Conservation (phyloP, 176 grass and related monocot genomes). For the Triticum monococcum region DNA sequence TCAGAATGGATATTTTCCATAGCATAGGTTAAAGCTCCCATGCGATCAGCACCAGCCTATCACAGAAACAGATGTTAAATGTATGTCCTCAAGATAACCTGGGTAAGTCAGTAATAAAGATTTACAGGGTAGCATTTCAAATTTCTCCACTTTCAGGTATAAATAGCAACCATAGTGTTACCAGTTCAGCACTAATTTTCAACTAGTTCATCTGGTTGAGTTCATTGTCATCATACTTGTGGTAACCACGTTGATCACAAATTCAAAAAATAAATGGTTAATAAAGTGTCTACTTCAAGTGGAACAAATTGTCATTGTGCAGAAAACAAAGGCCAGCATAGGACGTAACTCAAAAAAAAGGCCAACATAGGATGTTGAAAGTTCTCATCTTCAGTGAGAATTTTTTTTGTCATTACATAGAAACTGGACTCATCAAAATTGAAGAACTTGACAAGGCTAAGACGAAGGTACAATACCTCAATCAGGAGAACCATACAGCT, state of each 20-base stretch:
- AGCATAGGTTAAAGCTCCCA: neutral
- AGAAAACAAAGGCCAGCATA: neutral
- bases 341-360: neutral
- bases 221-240: too few species aligned
- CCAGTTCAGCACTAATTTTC: neutral
- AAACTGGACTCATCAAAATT: neutral
- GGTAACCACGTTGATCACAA: too few species aligned
- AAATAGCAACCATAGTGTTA: neutral
- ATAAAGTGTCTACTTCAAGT: too few species aligned
- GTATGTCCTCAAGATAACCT: neutral
- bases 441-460: neutral
- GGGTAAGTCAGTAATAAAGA: neutral
- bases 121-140: neutral
- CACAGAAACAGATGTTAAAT: neutral
- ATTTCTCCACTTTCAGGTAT: neutral
- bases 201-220: too few species aligned
- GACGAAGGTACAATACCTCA: neutral
- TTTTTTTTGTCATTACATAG: neutral
- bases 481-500: slow-evolving; percentile 5
- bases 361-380: neutral
- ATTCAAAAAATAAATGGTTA: too few species aligned
- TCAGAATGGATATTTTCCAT: neutral
- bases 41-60: neutral
- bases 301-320: too few species aligned
- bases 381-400: neutral